phyloP scores from a whole-genome alignment of 129 eudicot species.

The Apium graveolens region DNA sequence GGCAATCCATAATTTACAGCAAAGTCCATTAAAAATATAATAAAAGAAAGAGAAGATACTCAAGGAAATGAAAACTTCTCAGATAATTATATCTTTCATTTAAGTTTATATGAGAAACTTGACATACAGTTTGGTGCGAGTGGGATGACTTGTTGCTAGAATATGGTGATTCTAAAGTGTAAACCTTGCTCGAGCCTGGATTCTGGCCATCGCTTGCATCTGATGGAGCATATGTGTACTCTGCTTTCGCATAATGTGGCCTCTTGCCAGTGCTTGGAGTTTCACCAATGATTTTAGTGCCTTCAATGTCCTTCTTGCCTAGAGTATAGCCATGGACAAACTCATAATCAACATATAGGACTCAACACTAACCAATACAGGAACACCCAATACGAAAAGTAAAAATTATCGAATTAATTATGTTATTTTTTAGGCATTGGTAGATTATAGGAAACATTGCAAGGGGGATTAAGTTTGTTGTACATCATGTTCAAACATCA shows the following conservation, averaged over 20 bases:
- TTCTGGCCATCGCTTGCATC: too few relatives aligned
- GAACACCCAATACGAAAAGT: neutral
- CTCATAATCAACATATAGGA: neutral
- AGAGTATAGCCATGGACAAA: too few relatives aligned
- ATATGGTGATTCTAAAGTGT: conserved; percentile 36
- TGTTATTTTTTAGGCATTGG: too few relatives aligned
- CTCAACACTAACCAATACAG: neutral
- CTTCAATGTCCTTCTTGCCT: too few relatives aligned
- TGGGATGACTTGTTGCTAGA: conserved; percentile 39
- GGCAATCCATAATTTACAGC: neutral
- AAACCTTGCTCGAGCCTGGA: conserved; percentile 82
- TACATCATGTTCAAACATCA: too few relatives aligned
- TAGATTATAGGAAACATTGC: too few relatives aligned
- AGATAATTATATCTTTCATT: too few relatives aligned
- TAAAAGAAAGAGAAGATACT: neutral
- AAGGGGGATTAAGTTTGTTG: too few relatives aligned
- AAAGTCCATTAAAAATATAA: neutral
- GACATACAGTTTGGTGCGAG: conserved; percentile 42
- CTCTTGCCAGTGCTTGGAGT: conserved; percentile 95
- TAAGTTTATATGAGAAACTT: too few relatives aligned
- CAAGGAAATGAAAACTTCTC: neutral
- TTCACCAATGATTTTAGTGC: conserved; percentile 92
- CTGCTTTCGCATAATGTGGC: conserved; percentile 83
- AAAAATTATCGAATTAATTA: too few relatives aligned
- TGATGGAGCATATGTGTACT: conserved; percentile 92